These are phyloP conservation scores for Apophysomyces sp. DNA, from an alignment of 371 early-diverging fungal species.

Conservation along the genomic window DNA sequence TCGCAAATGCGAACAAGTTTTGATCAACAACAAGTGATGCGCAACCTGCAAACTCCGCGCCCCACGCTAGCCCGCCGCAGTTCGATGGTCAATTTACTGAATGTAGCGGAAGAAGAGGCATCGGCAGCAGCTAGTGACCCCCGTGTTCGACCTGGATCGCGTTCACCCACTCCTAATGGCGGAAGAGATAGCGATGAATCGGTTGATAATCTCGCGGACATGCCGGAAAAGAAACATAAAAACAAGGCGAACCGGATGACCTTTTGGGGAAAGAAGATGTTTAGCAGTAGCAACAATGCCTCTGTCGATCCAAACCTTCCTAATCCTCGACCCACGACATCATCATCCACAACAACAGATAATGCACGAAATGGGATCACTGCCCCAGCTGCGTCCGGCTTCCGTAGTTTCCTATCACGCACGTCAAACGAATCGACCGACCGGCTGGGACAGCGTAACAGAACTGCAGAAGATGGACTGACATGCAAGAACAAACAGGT, in stretches of 20 bases:
- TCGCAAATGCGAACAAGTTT: slow-evolving; percentile 9
- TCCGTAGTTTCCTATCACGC: slow-evolving; percentile 26
- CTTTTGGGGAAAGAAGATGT: slow-evolving; percentile 52
- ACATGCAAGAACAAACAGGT: slow-evolving; percentile 44
- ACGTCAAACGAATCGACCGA: slow-evolving; percentile 25
- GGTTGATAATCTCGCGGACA: slow-evolving; percentile 3
- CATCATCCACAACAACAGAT: slow-evolving; percentile 7
- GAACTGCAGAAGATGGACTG: slow-evolving; percentile 7
- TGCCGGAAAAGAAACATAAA: slow-evolving; percentile 34
- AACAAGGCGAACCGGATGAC: slow-evolving; percentile 53
- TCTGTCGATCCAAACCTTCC: background rate
- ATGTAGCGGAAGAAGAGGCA: slow-evolving; percentile 11
- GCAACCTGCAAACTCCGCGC: slow-evolving; percentile 25
- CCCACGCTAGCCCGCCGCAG: slow-evolving; percentile 35
- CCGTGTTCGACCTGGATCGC: slow-evolving; percentile 8
- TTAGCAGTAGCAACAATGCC: slow-evolving; percentile 17
- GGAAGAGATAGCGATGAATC: slow-evolving; percentile 20
- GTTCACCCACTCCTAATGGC: slow-evolving; percentile 9
- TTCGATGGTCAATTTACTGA: slow-evolving; percentile 32
- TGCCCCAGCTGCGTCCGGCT: slow-evolving; percentile 5
- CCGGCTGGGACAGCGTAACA: slow-evolving; percentile 1
- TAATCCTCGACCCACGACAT: slow-evolving; percentile 9
- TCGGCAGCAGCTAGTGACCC: background rate
- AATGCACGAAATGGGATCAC: background rate
- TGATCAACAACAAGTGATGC: slow-evolving; percentile 11